Conservation (phyloP, 139 green algal genomes). For the Chlamydomonas urium region DNA sequence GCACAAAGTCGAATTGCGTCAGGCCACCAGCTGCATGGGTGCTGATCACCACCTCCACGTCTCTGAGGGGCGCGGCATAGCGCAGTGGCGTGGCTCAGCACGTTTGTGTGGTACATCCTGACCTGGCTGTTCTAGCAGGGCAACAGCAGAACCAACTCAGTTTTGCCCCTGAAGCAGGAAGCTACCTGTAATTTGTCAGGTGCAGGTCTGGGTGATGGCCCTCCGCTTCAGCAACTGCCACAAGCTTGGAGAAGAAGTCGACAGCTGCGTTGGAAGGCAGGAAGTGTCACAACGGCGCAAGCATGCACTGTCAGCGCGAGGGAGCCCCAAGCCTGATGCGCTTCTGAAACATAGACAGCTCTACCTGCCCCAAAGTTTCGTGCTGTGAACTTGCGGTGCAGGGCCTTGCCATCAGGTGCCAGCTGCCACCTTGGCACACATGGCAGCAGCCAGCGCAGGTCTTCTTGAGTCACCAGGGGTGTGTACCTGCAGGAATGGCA, state of each 20-base stretch:
- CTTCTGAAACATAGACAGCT: not conserved
- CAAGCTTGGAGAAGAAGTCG: conserved; percentile 61
- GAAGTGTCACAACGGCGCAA: not conserved
- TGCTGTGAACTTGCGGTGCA: conserved; percentile 45
- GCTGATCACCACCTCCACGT: conserved; percentile 50
- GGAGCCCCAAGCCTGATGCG: no score
- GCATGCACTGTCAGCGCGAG: not conserved
- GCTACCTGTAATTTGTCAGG: conserved; percentile 58
- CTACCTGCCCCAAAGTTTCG: conserved; percentile 62
- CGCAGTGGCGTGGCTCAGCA: no score
- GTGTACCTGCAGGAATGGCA: conserved; percentile 43
- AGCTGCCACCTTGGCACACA: conserved; percentile 49
- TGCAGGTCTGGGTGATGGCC: conserved; percentile 77
- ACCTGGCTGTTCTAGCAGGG: no score
- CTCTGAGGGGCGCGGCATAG: conserved; percentile 5
- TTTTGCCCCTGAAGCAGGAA: not conserved
- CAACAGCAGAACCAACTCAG: not conserved
- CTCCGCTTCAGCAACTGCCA: conserved; percentile 61
- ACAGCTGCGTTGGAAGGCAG: conserved; percentile 35
- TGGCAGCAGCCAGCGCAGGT: conserved; percentile 39
- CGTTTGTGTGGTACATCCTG: no score
- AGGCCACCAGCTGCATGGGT: conserved; percentile 61
- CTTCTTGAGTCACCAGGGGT: conserved; percentile 30
- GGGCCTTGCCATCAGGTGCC: conserved; percentile 15
- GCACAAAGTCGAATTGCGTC: conserved; percentile 57